phyloP scores from a whole-genome alignment of 768 basidiomycete genomes.

The Cyclocybe cylindracea region DNA sequence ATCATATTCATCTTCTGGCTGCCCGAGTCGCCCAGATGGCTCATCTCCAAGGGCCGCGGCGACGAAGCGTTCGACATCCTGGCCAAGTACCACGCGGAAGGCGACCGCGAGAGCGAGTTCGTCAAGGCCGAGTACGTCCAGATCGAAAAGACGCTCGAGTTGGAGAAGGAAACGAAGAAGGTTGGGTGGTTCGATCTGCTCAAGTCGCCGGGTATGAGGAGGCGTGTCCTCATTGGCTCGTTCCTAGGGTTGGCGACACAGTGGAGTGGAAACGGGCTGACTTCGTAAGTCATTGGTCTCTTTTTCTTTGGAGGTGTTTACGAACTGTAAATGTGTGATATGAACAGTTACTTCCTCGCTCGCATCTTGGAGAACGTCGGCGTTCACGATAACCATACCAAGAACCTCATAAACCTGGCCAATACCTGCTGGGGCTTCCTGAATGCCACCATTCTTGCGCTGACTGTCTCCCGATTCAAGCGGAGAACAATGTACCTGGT shows the following conservation, averaged over 20 bases:
- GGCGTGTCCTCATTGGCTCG: slow-evolving; percentile 46
- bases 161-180: slow-evolving; percentile 49
- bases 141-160: slow-evolving; percentile 55
- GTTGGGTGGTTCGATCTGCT: slow-evolving; percentile 49
- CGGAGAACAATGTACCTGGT: slow-evolving; percentile 53
- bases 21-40: slow-evolving; percentile 69
- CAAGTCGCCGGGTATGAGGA: slow-evolving; percentile 51
- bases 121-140: slow-evolving; percentile 59
- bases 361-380: slow-evolving; percentile 56
- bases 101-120: slow-evolving; percentile 52
- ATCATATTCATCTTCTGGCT: slow-evolving; percentile 56
- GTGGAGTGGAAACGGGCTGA: slow-evolving; percentile 66
- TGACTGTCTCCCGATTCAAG: slow-evolving; percentile 47
- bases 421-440: slow-evolving; percentile 56
- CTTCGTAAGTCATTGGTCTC: slow-evolving; percentile 35
- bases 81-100: slow-evolving; percentile 62
- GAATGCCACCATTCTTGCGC: slow-evolving; percentile 52
- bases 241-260: slow-evolving; percentile 60
- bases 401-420: slow-evolving; percentile 59
- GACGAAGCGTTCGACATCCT: slow-evolving; percentile 50
- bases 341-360: slow-evolving; percentile 50
- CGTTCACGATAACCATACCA: slow-evolving; percentile 46
- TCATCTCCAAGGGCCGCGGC: slow-evolving; percentile 54
- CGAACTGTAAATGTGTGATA: background rate
- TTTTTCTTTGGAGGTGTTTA: background rate